These are phyloP conservation scores for Tolypocladium tropicale DNA, from an alignment of 2,329 filamentous ascomycete species.

Conservation along the genomic window DNA sequence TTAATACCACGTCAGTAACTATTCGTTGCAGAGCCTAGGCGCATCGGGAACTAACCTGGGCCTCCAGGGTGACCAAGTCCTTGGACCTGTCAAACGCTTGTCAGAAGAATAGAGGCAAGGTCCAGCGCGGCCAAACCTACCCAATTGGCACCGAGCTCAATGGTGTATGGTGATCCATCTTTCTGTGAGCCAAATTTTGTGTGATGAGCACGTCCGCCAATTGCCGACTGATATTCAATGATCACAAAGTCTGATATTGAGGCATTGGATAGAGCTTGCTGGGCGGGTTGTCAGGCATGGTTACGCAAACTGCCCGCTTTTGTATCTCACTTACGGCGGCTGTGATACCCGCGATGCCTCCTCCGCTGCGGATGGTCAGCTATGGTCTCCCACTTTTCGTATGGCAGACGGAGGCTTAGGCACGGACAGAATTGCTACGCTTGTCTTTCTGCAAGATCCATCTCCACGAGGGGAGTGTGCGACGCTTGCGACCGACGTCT, in stretches of 20 bases:
- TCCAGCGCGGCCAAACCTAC: conserved; percentile 10
- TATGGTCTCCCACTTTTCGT: too few relatives aligned
- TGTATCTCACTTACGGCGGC: conserved; percentile 30
- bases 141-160: conserved; percentile 63
- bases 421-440: conserved; percentile 19
- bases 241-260: conserved; percentile 56
- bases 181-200: conserved; percentile 40
- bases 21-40: too few relatives aligned
- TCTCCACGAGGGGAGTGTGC: background rate
- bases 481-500: conserved; percentile 4
- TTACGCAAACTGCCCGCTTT: too few relatives aligned
- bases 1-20: conserved; percentile 4
- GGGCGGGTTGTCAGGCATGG: background rate
- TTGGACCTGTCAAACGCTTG: conserved; percentile 13
- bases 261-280: conserved; percentile 48
- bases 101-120: conserved; percentile 9
- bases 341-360: conserved; percentile 52
- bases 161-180: conserved; percentile 41
- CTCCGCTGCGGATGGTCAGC: conserved; percentile 26
- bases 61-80: conserved; percentile 12
- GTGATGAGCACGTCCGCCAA: conserved; percentile 53
- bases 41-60: conserved; percentile 12
- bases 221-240: conserved; percentile 49
- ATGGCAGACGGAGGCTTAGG: background rate
- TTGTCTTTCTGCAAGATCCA: conserved; percentile 16